Conservation (phyloP, 208 protist species). For the Trypanosoma lewisi region DNA sequence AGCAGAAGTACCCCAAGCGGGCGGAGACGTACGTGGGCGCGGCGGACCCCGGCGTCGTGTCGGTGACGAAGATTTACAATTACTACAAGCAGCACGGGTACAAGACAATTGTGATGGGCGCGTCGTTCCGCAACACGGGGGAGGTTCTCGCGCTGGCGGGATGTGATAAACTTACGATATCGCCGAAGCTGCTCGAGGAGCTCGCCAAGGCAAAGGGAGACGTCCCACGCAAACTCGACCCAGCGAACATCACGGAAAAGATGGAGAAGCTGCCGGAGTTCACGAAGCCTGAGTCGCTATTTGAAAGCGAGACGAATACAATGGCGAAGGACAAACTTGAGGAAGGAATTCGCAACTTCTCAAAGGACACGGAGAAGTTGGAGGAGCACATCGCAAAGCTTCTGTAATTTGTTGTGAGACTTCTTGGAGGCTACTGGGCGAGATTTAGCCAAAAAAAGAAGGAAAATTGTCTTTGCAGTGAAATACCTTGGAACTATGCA, state of each 20-base stretch:
- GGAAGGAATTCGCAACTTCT: conserved; percentile 97
- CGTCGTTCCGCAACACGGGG: conserved; percentile 94
- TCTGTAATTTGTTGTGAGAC: conserved; percentile 38
- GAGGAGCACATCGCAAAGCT: conserved; percentile 64
- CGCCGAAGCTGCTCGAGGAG: conserved; percentile 93
- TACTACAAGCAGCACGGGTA: conserved; percentile 98
- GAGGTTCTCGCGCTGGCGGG: conserved; percentile 94
- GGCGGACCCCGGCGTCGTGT: conserved; percentile 94
- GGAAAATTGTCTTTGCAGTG: too few relatives aligned
- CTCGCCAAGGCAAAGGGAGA: conserved; percentile 54
- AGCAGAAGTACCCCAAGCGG: conserved; percentile 57
- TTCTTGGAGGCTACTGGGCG: too few relatives aligned
- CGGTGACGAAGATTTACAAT: conserved; percentile 95
- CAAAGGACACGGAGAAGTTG: conserved; percentile 90
- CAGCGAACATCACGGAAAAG: conserved; percentile 35
- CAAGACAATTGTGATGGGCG: conserved; percentile 97
- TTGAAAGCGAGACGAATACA: conserved; percentile 86
- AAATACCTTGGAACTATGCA: too few relatives aligned
- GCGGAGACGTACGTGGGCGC: conserved; percentile 58
- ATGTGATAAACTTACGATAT: conserved; percentile 97
- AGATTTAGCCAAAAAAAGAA: too few relatives aligned
- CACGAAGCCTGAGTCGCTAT: conserved; percentile 69
- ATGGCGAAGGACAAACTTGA: conserved; percentile 98
- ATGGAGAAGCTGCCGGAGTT: conserved; percentile 62
- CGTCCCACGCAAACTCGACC: conserved; percentile 65